Evolutionary conservation across 192 early-diverging fungal species (phyloP), one percentile per base, ranked within the genome.

Genomic region (Rhizophagus sp.): DNA sequence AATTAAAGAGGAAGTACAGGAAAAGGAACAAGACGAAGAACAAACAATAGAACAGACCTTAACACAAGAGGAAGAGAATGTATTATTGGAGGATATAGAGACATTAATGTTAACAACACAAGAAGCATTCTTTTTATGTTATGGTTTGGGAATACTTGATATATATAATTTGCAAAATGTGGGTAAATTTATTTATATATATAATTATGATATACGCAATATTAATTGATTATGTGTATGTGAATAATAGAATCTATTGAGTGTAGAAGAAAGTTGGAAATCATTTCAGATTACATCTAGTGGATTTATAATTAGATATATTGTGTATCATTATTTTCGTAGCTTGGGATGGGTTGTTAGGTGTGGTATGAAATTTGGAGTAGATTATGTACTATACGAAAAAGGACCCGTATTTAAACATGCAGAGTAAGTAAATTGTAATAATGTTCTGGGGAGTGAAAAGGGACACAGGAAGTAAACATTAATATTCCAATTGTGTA

Each of bases 311-410:
- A 80, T 91, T 2, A 82, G 85, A 41, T 96, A 96, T 82, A 91
- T 90, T 2, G 95, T 89, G 0, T 97, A 96, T 82, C 94, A 93
- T 75, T 89, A 95, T 82, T 97, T 94, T 81, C 87, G 94, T 10
- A 90, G 91, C 39, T 87, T 86, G 15, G 94, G 94, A 2, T 97
- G 96, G 96, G 90, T 95, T 11, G 94, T 94, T 4, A 90, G 90
- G 81, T 87, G 89, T 76, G 96, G 96, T 3, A 74, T 94, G 50
- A 97, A 97, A 82, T 97, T 94, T 83, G 95, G 94, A 8, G 84
- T 92, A 2, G 93, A 96, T 80, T 96, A 90, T 81, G 83, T 92
- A 4, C 66, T 93, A 11, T 93, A 93, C 81, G 79, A 84, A 47
- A 83, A 83, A 72, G 92, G 92, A 1, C 83, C 90, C 12, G 81